Evolutionary conservation across 1,284 basidiomycete genomes (phyloP), one percentile per base, ranked within the genome.

Genomic region (Spongispora temasekensis): DNA sequence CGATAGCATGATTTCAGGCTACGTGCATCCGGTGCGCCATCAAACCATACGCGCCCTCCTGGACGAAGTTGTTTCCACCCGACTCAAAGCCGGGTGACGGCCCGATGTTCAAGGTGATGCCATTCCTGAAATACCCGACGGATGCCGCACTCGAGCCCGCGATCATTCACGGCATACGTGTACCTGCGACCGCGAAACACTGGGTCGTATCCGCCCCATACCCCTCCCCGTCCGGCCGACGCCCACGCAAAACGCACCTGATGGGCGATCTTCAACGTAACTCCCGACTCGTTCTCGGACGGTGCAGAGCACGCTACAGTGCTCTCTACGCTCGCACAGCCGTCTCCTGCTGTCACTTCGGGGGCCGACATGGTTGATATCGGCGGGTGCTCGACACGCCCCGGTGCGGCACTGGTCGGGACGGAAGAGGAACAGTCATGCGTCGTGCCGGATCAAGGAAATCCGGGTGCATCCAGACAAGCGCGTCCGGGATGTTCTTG

Each of bases 231-330:
- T 42, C 44, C 23, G 15, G 15, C 44, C 25, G n/a, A n/a, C 58
- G 9, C 44, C 65, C 60, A 34, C 63, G 28, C 15, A 81, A 79
- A 65, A 95, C 93, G 2, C 83, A 85, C 61, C 75, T 98, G 61
- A 99, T 99, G 97, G n/a, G 92, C 91, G 1, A 98, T 95, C 5
- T 84, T 99, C 65, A 98, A 99, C 72, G 85, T 87, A 4, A 99
- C 97, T 0, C 97, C 97, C 2, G 96, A 99, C 76, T 98, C 95
- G 0, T 99, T 99, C 78, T 98, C 96, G 0, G 95, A 98, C 66
- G 95, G 95, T 7, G 83, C 89, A 2, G 74, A 77, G 44, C 79
- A 93, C 69, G 79, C 83, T 65, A 79, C 78, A 0, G 62, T 86
- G 7, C 67, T 79, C 0, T 72, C 78, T 13, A 88, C 86, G 0